Percentiles rank a stretch among this genome's conserved stretches.
These are phyloP conservation scores for Yamadazyma insecticola DNA, from an alignment of 805 yeast genomes.

Conservation along the genomic window DNA sequence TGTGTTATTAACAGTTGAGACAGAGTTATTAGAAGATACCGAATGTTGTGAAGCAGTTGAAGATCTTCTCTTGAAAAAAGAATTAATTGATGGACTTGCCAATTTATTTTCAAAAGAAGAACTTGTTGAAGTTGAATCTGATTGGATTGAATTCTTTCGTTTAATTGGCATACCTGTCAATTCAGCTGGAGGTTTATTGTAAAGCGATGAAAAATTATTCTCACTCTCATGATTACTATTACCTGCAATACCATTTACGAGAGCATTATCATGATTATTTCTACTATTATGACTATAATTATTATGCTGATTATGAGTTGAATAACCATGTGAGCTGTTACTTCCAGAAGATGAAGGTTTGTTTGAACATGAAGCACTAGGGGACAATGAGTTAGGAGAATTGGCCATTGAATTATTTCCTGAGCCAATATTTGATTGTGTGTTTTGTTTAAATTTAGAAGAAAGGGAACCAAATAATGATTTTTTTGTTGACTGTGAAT, in stretches of 20 bases:
- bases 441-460: conserved; percentile 32
- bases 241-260: too few relatives aligned
- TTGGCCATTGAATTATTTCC: too few relatives aligned
- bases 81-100: conserved; percentile 9
- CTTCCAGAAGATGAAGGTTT: conserved; percentile 3
- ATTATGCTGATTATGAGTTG: neutral
- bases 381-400: too few relatives aligned
- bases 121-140: conserved; percentile 1
- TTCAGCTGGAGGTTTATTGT: conserved; percentile 9
- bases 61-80: conserved; percentile 13
- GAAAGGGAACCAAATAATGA: conserved; percentile 36
- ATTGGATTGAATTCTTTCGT: conserved; percentile 7
- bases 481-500: conserved; percentile 12
- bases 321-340: neutral
- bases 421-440: too few relatives aligned
- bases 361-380: conserved; percentile 4
- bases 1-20: conserved; percentile 1
- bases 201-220: conserved; percentile 6
- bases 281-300: too few relatives aligned
- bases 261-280: too few relatives aligned
- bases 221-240: neutral
- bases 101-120: conserved; percentile 4
- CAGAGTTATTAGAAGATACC: conserved; percentile 1
- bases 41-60: conserved; percentile 11
- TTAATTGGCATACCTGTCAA: conserved; percentile 9